Percentiles rank a stretch among this genome's conserved stretches.
phyloP scores from a whole-genome alignment of 2,329 filamentous ascomycete genomes.

The Aspergillus sp. region DNA sequence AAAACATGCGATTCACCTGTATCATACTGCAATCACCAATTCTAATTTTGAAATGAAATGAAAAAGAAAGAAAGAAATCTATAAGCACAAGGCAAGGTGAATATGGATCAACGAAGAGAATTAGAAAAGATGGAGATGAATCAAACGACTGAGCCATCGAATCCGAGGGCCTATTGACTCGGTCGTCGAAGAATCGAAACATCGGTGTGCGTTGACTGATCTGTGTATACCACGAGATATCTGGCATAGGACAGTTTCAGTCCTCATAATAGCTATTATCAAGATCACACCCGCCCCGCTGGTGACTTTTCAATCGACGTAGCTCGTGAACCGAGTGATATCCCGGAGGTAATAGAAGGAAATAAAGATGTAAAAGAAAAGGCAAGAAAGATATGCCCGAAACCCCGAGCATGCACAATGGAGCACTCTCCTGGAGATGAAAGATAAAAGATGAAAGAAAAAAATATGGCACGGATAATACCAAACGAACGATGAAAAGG shows the following conservation, averaged over 20 bases:
- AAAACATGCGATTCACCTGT: too few relatives aligned
- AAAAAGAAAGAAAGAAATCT: background rate
- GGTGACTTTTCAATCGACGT: too few relatives aligned
- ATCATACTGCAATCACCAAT: too few relatives aligned
- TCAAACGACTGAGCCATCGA: background rate
- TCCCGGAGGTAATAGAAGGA: conserved; percentile 14
- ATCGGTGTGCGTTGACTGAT: too few relatives aligned
- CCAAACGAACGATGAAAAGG: conserved; percentile 8
- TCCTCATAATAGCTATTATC: too few relatives aligned
- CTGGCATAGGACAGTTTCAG: too few relatives aligned
- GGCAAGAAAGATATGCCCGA: background rate
- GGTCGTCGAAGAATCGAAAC: too few relatives aligned
- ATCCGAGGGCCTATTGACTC: too few relatives aligned
- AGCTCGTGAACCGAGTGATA: background rate
- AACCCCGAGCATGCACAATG: background rate
- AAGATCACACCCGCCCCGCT: too few relatives aligned
- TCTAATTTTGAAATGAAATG: too few relatives aligned
- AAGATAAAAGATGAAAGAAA: conserved; percentile 9
- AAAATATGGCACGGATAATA: conserved; percentile 2
- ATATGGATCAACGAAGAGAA: background rate
- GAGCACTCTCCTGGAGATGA: background rate
- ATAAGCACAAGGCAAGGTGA: conserved; percentile 1
- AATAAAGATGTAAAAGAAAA: background rate
- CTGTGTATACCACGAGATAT: too few relatives aligned
- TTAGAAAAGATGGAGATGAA: conserved; percentile 6